Base-by-base conservation (phyloP, 805 yeast genomes). In the Yamadazyma scolyti region DNA sequence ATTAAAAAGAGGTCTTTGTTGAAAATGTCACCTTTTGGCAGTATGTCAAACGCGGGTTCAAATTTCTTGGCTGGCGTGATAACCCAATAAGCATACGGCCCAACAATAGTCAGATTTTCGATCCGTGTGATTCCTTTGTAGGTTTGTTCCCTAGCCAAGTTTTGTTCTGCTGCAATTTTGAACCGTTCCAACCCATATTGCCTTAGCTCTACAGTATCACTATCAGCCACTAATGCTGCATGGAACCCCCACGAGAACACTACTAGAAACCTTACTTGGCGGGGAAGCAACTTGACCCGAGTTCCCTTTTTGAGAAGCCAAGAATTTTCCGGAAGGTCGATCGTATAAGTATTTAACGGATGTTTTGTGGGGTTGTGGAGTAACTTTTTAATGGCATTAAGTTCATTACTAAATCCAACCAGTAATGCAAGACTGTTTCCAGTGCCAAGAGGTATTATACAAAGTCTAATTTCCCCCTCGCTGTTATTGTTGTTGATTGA, bases 241-340 rank as follows among this genome's bases (percentile, higher is more conserved):
- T 89, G 97, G 40, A 87, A 74, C 0, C 82, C 94, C 85, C 95
- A 79, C 0, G 95, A 83, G 0, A 77, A 66, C 7, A 88, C 94
- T 2, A 85, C 85, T 11, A 73, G 37, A 48, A 79, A 65, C n/a
- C 12, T 3, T 8, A 23, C 6, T 20, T 27, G 23, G 15, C 15
- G 25, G 22, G 27, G 20, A 9, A 17, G 9, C 20, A 20, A 20
- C 15, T n/a, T 11, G 9, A 16, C 27, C 5, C 12, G 22, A 6
- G 13, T 18, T 16, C 31, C 35, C 5, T 32, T 23, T n/a, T 34
- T 35, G 12, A 33, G 16, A 15, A 36, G 12, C 24, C 29, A 34
- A 9, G 37, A 31, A 3, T 50, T 55, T 5, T 21, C 27, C 0
- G 78, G 74, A 34, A 79, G 68, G 1, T 37, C 32, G 3, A 70